A percentile compares a stretch with the other conserved stretches of the same genome.
Evolutionary conservation across 2,329 filamentous ascomycete species (phyloP).

Genomic region (Penicillium sp.): DNA sequence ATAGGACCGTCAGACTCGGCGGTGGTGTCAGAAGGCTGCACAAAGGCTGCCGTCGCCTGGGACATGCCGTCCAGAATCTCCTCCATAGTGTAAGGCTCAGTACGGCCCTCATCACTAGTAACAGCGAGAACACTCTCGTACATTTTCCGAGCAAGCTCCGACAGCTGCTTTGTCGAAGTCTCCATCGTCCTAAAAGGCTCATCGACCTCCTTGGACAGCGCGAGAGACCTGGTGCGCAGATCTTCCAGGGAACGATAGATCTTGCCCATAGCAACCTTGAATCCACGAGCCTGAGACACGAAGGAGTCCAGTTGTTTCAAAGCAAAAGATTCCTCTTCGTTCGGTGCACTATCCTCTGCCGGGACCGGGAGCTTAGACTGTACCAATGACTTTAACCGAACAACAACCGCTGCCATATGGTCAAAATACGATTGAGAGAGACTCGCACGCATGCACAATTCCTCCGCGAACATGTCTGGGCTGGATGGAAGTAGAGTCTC

Average conservation of each 20-base stretch:
- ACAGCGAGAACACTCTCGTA: constrained; percentile 67
- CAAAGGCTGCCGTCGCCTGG: constrained; percentile 31
- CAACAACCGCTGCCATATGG: constrained; percentile 69
- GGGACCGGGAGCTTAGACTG: constrained; percentile 62
- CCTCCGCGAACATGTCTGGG: constrained; percentile 73
- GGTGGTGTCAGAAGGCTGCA: constrained; percentile 28
- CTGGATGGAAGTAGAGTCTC: constrained; percentile 74
- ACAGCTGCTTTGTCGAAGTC: constrained; percentile 64
- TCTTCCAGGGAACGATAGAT: constrained; percentile 76
- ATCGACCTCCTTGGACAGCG: constrained; percentile 67
- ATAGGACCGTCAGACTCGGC: constrained; percentile 60
- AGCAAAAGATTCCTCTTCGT: constrained; percentile 70
- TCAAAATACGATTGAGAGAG: constrained; percentile 82
- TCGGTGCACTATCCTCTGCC: constrained; percentile 56
- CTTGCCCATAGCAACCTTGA: constrained; percentile 82
- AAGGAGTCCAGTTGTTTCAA: constrained; percentile 70
- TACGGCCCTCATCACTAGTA: constrained; percentile 71
- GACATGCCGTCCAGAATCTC: constrained; percentile 67
- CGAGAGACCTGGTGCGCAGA: constrained; percentile 72
- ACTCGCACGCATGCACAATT: constrained; percentile 73
- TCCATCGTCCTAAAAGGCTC: constrained; percentile 73
- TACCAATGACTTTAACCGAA: constrained; percentile 65
- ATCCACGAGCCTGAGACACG: constrained; percentile 73
- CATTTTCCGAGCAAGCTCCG: constrained; percentile 66
- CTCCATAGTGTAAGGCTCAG: constrained; percentile 65